These are phyloP conservation scores for Botryotinia calthae DNA, from an alignment of 2,329 filamentous ascomycete species.

Conservation along the genomic window DNA sequence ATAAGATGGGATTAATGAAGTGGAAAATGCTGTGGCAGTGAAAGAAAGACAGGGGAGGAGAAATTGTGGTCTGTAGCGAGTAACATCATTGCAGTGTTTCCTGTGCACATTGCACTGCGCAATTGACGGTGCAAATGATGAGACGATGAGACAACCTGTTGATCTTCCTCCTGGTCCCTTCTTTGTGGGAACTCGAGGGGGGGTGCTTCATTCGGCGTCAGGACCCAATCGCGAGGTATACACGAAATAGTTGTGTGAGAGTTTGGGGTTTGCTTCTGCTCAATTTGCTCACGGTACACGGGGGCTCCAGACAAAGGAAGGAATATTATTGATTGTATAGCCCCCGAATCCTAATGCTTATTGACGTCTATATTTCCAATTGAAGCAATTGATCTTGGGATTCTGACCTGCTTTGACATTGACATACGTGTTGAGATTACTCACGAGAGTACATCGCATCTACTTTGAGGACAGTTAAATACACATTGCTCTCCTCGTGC, in stretches of 20 bases:
- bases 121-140: not conserved
- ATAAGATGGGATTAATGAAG: not conserved
- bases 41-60: not conserved
- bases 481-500: not conserved
- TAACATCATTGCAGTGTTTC: not conserved
- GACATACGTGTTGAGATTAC: not conserved
- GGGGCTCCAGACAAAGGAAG: not conserved
- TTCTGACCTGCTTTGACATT: conserved; percentile 1
- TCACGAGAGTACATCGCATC: not conserved
- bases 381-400: not conserved
- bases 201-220: not conserved
- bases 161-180: not conserved
- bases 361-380: not conserved
- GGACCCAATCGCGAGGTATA: not conserved
- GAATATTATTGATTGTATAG: not conserved
- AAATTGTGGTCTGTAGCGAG: not conserved
- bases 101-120: not conserved
- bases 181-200: not conserved
- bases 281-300: not conserved
- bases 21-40: conserved; percentile 1
- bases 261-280: not conserved
- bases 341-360: not conserved
- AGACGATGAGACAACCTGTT: not conserved
- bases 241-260: not conserved
- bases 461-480: not conserved